Percentiles rank a stretch among this genome's conserved stretches.
These are phyloP conservation scores for Aureobasidium sp. DNA, from an alignment of 2,329 filamentous ascomycete genomes.

Conservation along the genomic window DNA sequence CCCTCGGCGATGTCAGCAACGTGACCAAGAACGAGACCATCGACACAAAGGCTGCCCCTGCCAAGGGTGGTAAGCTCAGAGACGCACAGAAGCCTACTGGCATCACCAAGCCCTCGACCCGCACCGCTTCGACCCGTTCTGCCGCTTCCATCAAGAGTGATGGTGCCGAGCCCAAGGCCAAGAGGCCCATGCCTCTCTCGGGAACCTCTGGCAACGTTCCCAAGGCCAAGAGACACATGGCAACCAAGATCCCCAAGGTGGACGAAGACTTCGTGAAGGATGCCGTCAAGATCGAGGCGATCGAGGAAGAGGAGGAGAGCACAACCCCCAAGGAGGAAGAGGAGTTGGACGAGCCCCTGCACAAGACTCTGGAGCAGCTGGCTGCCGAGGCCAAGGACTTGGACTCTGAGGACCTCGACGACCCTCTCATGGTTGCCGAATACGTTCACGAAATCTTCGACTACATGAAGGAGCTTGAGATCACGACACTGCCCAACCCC, in stretches of 20 bases:
- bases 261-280: constrained; percentile 56
- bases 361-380: constrained; percentile 31
- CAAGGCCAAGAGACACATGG: constrained; percentile 60
- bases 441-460: constrained; percentile 97
- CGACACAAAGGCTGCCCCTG: constrained; percentile 60
- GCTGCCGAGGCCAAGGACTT: constrained; percentile 53
- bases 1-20: constrained; percentile 92
- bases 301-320: constrained; percentile 26
- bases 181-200: constrained; percentile 66
- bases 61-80: constrained; percentile 37
- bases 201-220: constrained; percentile 55
- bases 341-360: constrained; percentile 24
- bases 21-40: constrained; percentile 67
- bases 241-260: constrained; percentile 45
- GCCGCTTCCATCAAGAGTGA: constrained; percentile 54
- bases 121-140: constrained; percentile 54
- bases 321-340: constrained; percentile 26
- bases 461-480: constrained; percentile 82
- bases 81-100: constrained; percentile 71
- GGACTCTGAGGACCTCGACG: constrained; percentile 81
- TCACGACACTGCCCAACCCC: constrained; percentile 74
- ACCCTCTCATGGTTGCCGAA: constrained; percentile 96
- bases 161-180: constrained; percentile 50
- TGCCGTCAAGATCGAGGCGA: constrained; percentile 43
- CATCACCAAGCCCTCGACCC: constrained; percentile 61